Conservation (phyloP, 805 yeast species). For the Nakazawaea holstii region DNA sequence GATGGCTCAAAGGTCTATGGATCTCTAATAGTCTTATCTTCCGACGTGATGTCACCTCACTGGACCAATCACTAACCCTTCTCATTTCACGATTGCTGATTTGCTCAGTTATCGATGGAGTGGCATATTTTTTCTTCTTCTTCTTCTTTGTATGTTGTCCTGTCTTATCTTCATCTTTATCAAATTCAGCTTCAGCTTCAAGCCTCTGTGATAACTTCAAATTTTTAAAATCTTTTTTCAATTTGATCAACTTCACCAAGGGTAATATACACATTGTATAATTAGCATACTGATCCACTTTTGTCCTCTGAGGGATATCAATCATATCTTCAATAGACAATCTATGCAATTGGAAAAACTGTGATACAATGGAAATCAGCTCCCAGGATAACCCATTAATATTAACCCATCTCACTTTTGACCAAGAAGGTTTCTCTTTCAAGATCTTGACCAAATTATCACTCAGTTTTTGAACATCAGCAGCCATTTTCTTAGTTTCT, state of each 20-base stretch:
- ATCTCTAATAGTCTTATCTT: conserved; percentile 29
- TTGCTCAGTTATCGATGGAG: conserved; percentile 16
- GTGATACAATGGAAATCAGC: conserved; percentile 42
- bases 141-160: neutral
- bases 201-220: neutral
- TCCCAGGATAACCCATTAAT: conserved; percentile 62
- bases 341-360: conserved; percentile 42
- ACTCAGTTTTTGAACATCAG: conserved; percentile 17
- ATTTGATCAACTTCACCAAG: conserved; percentile 37
- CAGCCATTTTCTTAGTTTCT: conserved; percentile 10
- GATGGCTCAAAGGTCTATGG: conserved; percentile 37
- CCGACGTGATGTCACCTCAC: conserved; percentile 11
- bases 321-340: conserved; percentile 59
- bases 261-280: conserved; percentile 55
- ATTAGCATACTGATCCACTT: conserved; percentile 45
- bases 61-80: conserved; percentile 27
- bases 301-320: conserved; percentile 57
- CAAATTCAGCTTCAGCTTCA: neutral
- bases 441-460: conserved; percentile 26
- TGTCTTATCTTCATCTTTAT: neutral
- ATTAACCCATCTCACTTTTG: conserved; percentile 50
- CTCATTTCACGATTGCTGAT: conserved; percentile 23
- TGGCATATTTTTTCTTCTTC: neutral
- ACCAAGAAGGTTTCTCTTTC: conserved; percentile 37
- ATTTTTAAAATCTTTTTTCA: conserved; percentile 13